Percentiles rank a stretch among this genome's conserved stretches.
These are phyloP conservation scores for Medicago ruthenica DNA, from an alignment of 306 rosid genomes.

Conservation along the genomic window DNA sequence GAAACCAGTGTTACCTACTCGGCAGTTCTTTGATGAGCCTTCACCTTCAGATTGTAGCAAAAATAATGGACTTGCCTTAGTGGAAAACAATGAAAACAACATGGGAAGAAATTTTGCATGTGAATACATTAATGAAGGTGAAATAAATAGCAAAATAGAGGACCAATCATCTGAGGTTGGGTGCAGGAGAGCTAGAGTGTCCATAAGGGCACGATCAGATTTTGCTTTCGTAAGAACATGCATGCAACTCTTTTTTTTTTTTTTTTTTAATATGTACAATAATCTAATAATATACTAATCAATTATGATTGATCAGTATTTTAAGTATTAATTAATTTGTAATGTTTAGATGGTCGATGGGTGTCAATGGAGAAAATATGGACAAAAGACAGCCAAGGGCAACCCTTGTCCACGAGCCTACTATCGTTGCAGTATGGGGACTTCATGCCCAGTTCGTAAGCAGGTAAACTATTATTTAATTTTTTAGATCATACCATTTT, in stretches of 20 bases:
- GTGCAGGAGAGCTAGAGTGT: conserved; percentile 53
- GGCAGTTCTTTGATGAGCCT: conserved; percentile 44
- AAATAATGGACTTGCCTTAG: conserved; percentile 28
- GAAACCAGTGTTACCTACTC: conserved; percentile 33
- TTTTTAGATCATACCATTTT: too few species aligned
- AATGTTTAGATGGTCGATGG: conserved; percentile 55
- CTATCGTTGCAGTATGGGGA: conserved; percentile 59
- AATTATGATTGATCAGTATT: not conserved
- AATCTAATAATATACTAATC: not conserved
- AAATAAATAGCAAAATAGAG: conserved; percentile 38
- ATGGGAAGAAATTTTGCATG: conserved; percentile 28
- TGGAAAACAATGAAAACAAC: not conserved
- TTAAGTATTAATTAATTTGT: not conserved
- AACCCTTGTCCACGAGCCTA: conserved; percentile 62
- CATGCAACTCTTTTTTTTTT: not conserved
- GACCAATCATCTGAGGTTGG: conserved; percentile 32
- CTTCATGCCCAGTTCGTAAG: conserved; percentile 61
- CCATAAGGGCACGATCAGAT: conserved; percentile 55
- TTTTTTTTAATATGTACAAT: not conserved
- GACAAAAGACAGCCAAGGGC: conserved; percentile 58
- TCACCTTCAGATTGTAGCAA: conserved; percentile 37
- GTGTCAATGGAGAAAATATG: conserved; percentile 66
- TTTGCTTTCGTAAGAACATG: conserved; percentile 42
- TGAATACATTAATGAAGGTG: conserved; percentile 17
- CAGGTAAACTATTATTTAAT: conserved; percentile 34